Evolutionary conservation across 306 rosid genomes (phyloP), one percentile per base, ranked within the genome.

Genomic region (Castanopsis chinensis): DNA sequence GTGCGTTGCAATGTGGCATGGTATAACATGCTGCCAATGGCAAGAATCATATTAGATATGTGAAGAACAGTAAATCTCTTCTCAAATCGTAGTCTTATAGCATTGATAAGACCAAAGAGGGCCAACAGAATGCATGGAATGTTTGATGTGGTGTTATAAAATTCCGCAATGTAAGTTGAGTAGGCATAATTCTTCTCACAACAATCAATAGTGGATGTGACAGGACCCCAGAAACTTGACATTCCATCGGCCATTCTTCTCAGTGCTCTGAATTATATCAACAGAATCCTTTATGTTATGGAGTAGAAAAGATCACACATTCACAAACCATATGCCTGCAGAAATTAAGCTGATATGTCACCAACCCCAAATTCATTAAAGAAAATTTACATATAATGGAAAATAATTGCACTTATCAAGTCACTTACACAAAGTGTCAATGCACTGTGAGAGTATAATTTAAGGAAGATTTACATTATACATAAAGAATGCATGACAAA

Each of bases 141-240:
- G 86, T 87, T 94, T 55, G 99, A 92, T 55, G 91, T 33, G 32
- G 99, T 94, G 91, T 94, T 94, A 81, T 65, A 94, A 79, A 94
- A 91, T 68, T 94, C 99, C 0, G 99, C 99, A 81, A 94, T 85
- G 76, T 92, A 92, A 35, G 99, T 89, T 12, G 97, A 92, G 76
- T 81, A 71, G 17, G 83, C 88, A 83, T 92, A 94, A 72, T 94
- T 94, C 73, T 77, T 83, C 90, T 94, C 99, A 21, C 99, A 94
- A 79, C 89, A 90, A 77, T 91, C 97, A 4, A 72, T 90, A 5
- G 97, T 90, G 60, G 99, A 90, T 18, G 99, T 93, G 53, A 93
- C 93, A 70, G 93, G 98, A 87, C 98, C 98, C 98, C 98, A 91
- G 80, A 93, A 93, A 83, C 92, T 93, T 43, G 94, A 85, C 80